Percentiles rank a stretch among this genome's conserved stretches.
phyloP scores from a whole-genome alignment of 2,329 filamentous ascomycete genomes.

The Cladophialophora carrionii region DNA sequence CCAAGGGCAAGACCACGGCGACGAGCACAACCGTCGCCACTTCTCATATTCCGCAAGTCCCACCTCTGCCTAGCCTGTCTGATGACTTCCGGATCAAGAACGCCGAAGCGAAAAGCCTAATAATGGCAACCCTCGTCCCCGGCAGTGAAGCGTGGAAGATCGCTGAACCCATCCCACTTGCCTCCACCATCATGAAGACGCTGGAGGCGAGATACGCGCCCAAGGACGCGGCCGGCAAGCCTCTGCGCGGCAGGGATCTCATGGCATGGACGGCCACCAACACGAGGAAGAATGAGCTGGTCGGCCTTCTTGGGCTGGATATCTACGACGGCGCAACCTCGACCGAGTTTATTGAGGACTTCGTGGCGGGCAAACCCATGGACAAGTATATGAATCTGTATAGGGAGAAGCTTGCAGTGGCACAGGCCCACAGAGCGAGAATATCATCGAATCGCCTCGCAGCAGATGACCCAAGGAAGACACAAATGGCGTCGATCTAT shows the following conservation, averaged over 20 bases:
- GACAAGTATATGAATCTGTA: conserved; percentile 29
- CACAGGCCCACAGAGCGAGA: conserved; percentile 2
- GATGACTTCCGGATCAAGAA: conserved; percentile 32
- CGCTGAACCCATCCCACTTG: conserved; percentile 32
- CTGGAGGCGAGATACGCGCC: conserved; percentile 32
- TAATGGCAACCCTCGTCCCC: conserved; percentile 36
- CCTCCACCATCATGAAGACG: conserved; percentile 34
- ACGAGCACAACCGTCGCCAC: background rate
- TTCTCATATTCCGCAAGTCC: background rate
- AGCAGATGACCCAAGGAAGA: background rate
- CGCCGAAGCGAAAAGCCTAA: conserved; percentile 31
- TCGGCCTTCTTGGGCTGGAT: background rate
- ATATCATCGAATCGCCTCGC: background rate
- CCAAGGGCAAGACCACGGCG: conserved; percentile 17
- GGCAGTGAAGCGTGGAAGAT: conserved; percentile 36
- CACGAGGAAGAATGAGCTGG: conserved; percentile 4
- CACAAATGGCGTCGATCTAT: background rate
- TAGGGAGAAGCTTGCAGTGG: conserved; percentile 12
- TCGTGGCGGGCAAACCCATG: conserved; percentile 24
- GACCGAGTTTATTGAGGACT: conserved; percentile 27
- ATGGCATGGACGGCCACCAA: conserved; percentile 2
- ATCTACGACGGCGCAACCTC: conserved; percentile 5
- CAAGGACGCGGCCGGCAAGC: conserved; percentile 17
- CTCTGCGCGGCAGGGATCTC: conserved; percentile 4
- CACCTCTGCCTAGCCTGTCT: background rate